Evolutionary conservation across 257 asterid species (phyloP).

Genomic region (Primulina eburnea): DNA sequence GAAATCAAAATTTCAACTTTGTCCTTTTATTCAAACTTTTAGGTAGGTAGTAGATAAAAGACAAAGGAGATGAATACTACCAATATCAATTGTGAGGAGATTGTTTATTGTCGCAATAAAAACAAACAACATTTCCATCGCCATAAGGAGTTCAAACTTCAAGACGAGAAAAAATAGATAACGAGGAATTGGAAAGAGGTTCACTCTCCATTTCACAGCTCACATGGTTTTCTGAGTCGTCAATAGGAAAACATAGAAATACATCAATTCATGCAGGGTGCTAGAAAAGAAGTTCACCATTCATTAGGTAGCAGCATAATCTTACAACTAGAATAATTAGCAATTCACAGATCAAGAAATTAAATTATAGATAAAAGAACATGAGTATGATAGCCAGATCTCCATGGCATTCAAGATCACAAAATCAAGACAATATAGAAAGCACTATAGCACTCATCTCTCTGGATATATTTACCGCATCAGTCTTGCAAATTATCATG

Average conservation of each 20-base stretch:
- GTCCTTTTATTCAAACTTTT: no score
- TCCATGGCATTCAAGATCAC: not conserved
- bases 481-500: no score
- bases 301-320: constrained; percentile 3
- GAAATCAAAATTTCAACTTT: no score
- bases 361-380: no score
- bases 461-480: not conserved
- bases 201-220: not conserved
- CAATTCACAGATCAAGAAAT: not conserved
- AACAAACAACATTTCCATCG: not conserved
- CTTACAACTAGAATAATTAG: constrained; percentile 19
- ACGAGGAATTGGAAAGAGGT: not conserved
- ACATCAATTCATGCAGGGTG: not conserved
- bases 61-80: not conserved
- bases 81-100: not conserved
- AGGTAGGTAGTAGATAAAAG: no score
- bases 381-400: not conserved
- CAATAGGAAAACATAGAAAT: constrained; percentile 1
- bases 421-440: not conserved
- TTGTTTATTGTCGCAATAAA: not conserved
- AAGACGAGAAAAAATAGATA: not conserved
- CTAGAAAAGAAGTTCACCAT: not conserved
- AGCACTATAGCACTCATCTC: not conserved
- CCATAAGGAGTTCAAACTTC: not conserved
- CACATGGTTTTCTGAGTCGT: no score